A percentile compares a stretch with the other conserved stretches of the same genome.
Conservation (phyloP, 139 green algal genomes). For the Closterium sp. region DNA sequence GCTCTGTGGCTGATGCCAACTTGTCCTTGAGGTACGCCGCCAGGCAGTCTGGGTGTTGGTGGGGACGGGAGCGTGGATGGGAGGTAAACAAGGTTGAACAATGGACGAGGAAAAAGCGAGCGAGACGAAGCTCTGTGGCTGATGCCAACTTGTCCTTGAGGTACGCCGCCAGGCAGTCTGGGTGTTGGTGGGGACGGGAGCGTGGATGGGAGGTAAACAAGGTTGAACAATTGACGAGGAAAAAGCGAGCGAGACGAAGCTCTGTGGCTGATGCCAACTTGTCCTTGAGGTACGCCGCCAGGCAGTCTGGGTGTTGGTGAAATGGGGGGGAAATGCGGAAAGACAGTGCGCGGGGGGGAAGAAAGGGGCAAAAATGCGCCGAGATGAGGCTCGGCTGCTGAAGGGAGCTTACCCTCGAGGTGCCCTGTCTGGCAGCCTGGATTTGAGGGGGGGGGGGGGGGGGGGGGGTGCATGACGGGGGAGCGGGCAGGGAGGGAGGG, state of each 20-base stretch:
- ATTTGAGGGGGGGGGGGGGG: background rate
- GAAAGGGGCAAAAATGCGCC: too few relatives aligned
- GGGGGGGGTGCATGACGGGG: background rate
- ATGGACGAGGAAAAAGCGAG: too few relatives aligned
- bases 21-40: conserved; percentile 35
- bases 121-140: conserved; percentile 42
- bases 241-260: too few relatives aligned
- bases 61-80: background rate
- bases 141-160: conserved; percentile 28
- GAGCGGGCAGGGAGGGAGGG: too few relatives aligned
- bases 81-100: background rate
- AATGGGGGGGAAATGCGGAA: too few relatives aligned
- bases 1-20: conserved; percentile 34
- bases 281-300: too few relatives aligned
- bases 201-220: background rate
- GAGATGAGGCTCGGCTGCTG: too few relatives aligned
- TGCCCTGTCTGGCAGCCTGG: conserved; percentile 38
- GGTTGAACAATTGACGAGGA: conserved; percentile 17
- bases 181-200: background rate
- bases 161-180: conserved; percentile 36
- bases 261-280: too few relatives aligned
- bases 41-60: conserved; percentile 11
- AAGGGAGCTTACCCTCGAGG: conserved; percentile 27
- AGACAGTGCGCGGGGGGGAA: too few relatives aligned
- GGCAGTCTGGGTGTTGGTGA: too few relatives aligned